A percentile compares a stretch with the other conserved stretches of the same genome.
Evolutionary conservation across 139 green algal species (phyloP).

Genomic region (Volvox reticuliferus): DNA sequence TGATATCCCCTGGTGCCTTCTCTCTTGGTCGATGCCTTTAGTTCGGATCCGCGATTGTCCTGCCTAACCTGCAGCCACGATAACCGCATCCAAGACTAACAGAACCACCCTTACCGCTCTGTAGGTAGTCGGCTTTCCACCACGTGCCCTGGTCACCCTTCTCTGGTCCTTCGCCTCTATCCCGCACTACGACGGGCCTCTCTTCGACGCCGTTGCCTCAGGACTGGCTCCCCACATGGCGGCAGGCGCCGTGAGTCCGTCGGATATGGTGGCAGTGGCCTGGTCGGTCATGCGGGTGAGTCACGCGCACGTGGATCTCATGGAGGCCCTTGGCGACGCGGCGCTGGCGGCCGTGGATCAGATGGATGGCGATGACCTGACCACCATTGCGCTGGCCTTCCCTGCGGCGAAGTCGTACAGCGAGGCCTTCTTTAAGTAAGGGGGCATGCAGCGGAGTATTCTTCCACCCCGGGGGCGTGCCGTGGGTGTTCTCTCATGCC

Average conservation of each 20-base stretch:
- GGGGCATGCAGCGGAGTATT: too few relatives aligned
- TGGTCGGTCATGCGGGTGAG: slow-evolving; percentile 1
- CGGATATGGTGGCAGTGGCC: slow-evolving; percentile 33
- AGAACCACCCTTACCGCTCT: too few relatives aligned
- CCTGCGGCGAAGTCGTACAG: slow-evolving; percentile 31
- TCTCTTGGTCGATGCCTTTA: too few relatives aligned
- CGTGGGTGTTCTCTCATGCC: too few relatives aligned
- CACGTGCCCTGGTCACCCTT: slow-evolving; percentile 28
- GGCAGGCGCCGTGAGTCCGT: background rate
- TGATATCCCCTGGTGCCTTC: too few relatives aligned
- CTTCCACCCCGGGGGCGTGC: too few relatives aligned
- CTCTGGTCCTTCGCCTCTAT: slow-evolving; percentile 45
- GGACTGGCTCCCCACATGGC: slow-evolving; percentile 19
- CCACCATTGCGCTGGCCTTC: slow-evolving; percentile 44
- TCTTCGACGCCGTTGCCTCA: slow-evolving; percentile 14
- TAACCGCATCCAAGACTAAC: too few relatives aligned
- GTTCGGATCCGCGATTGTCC: too few relatives aligned
- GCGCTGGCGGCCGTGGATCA: background rate
- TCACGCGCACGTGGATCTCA: background rate
- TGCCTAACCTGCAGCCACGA: too few relatives aligned
- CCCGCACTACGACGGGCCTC: slow-evolving; percentile 19
- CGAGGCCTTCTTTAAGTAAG: slow-evolving; percentile 40
- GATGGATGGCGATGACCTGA: slow-evolving; percentile 41
- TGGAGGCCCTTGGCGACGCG: slow-evolving; percentile 21
- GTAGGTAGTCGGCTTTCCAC: background rate